A percentile compares a stretch with the other conserved stretches of the same genome.
phyloP scores from a whole-genome alignment of 352 stramenopile species.

The Phytophthora crassamura region DNA sequence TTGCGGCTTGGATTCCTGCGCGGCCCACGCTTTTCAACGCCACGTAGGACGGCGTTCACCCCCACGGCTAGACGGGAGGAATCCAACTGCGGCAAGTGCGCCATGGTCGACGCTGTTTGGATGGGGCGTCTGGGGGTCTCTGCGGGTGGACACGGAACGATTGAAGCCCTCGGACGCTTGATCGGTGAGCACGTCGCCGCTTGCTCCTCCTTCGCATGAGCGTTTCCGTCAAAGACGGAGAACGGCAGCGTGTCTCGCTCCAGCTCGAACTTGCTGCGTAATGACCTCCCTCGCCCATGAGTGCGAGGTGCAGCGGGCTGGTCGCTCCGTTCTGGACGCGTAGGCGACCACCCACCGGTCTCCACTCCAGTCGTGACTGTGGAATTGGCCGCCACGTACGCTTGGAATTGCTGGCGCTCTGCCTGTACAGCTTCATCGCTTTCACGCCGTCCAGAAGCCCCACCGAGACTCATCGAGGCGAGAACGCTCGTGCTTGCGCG shows the following conservation, averaged over 20 bases:
- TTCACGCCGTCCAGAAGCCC: background rate
- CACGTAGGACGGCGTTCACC: conserved; percentile 57
- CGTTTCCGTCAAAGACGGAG: conserved; percentile 44
- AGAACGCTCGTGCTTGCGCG: conserved; percentile 43
- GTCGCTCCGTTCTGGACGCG: conserved; percentile 15
- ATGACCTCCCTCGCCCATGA: conserved; percentile 3
- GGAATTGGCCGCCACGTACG: conserved; percentile 51
- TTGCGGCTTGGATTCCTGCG: conserved; percentile 61
- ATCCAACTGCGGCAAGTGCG: conserved; percentile 59
- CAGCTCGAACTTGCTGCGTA: conserved; percentile 56
- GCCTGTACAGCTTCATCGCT: conserved; percentile 1
- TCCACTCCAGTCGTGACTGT: conserved; percentile 27
- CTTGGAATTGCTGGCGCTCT: conserved; percentile 42
- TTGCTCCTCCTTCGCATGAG: conserved; percentile 32
- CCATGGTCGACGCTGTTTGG: conserved; percentile 35
- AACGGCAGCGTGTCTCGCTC: conserved; percentile 45
- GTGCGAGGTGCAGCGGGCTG: conserved; percentile 8
- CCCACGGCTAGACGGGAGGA: conserved; percentile 58
- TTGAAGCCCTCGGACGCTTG: conserved; percentile 20
- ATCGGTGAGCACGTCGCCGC: conserved; percentile 45
- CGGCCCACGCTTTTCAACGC: conserved; percentile 59
- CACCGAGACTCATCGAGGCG: conserved; percentile 36
- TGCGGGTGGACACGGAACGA: conserved; percentile 4
- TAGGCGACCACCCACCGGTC: conserved; percentile 21
- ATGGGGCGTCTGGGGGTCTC: conserved; percentile 34